Evolutionary conservation across 768 basidiomycete species (phyloP).

Genomic region (Bullera alba): DNA sequence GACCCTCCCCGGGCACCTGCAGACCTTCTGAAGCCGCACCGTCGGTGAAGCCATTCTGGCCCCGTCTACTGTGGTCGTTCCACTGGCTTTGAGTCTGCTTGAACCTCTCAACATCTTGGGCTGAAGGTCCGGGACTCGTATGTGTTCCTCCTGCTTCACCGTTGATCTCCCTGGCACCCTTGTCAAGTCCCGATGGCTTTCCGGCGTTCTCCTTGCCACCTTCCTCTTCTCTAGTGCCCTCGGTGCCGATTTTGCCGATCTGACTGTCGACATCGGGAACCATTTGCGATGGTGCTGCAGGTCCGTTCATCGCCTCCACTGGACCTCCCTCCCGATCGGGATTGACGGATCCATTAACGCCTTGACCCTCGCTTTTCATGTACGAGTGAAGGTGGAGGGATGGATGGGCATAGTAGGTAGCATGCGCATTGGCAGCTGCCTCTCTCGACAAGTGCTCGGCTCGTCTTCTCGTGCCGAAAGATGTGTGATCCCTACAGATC

Average conservation of each 20-base stretch:
- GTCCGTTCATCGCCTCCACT: constrained; percentile 14
- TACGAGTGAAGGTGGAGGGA: constrained; percentile 32
- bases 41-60: not conserved
- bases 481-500: constrained; percentile 28
- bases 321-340: constrained; percentile 1
- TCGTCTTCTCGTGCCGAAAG: constrained; percentile 11
- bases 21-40: not conserved
- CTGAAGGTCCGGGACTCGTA: constrained; percentile 28
- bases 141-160: constrained; percentile 34
- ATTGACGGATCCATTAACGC: not conserved
- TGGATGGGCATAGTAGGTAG: constrained; percentile 39
- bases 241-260: constrained; percentile 13
- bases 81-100: constrained; percentile 4
- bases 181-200: constrained; percentile 26
- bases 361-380: not conserved
- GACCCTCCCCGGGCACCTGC: constrained; percentile 4
- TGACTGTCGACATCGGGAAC: not conserved
- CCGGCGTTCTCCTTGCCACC: constrained; percentile 36
- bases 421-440: constrained; percentile 37
- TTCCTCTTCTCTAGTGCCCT: constrained; percentile 31
- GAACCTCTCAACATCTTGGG: constrained; percentile 20
- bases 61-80: constrained; percentile 5
- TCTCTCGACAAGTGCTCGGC: constrained; percentile 32
- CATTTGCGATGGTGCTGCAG: constrained; percentile 4
- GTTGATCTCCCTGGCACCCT: constrained; percentile 26